Evolutionary conservation across 768 basidiomycete genomes (phyloP), one percentile per base, ranked within the genome.

Genomic region (Kondoa subrosea): DNA sequence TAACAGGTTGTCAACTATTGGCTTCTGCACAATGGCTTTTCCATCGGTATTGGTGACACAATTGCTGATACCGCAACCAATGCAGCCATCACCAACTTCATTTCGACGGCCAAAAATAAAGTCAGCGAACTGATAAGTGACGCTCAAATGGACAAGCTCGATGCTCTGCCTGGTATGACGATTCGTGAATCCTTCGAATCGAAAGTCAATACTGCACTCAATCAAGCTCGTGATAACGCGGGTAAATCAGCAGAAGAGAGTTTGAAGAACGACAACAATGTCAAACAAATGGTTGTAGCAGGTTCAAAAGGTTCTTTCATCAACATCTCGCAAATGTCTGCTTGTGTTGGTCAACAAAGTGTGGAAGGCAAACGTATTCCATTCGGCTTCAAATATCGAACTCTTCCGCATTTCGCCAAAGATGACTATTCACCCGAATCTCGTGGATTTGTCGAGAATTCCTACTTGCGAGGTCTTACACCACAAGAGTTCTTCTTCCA

Each of bases 401-500:
- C 91, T 0, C 81, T 97, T 2, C 95, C 95, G 0, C 95, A 99
- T 77, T 99, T 96, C 79, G 88, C 90, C 1, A 93, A 97, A 80
- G 95, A 97, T 73, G 93, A 97, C 77, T 97, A 92, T 80, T 90
- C 90, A 75, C 91, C 95, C 1, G 93, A 97, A 75, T 88, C 95
- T 3, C 86, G 93, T 66, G 95, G 95, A 21, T 99, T 97, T 76
- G 95, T 99, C 69, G 95, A 97, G 78, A 99, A 99, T 77, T 97
- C 95, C 26, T 97, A 97, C 74, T 81, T 97, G 34, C 87, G 92
- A 67, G 92, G 95, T 29, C 77, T 99, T 69, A 97, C 92, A 1
- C 93, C 95, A 0, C 91, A 96, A 71, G 95, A 99, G 76, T 99
- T 90, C 82, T 97, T 97, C 83, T 97, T 99, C 85, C 95, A 99